Percentiles rank a stretch among this genome's conserved stretches.
Conservation (phyloP, 2,329 filamentous ascomycete genomes). For the Trichoderma koningiopsis region DNA sequence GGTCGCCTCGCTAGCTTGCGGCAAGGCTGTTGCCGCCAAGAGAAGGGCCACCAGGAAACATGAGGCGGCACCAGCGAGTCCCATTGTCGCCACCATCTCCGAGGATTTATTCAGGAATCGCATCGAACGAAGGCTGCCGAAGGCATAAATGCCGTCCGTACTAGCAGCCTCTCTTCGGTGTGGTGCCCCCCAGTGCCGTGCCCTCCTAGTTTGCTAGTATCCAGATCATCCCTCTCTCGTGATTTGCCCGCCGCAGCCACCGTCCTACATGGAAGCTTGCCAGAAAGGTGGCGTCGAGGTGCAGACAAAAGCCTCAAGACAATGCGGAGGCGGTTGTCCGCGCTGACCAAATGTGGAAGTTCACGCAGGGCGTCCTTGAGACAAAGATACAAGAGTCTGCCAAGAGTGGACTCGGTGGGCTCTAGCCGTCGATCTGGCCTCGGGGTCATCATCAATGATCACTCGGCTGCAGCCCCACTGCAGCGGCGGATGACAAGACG, state of each 20-base stretch:
- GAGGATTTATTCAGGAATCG: not conserved
- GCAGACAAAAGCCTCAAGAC: conserved; percentile 26
- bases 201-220: not conserved
- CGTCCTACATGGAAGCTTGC: not conserved
- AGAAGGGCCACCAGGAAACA: not conserved
- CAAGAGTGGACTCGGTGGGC: conserved; percentile 18
- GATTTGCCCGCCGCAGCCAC: conserved; percentile 15
- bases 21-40: conserved; percentile 5
- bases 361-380: conserved; percentile 6
- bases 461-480: conserved; percentile 17
- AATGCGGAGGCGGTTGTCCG: conserved; percentile 26
- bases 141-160: not conserved
- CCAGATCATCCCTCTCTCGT: conserved; percentile 11
- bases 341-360: conserved; percentile 29
- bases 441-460: conserved; percentile 19
- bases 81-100: conserved; percentile 12
- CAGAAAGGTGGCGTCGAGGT: conserved; percentile 25
- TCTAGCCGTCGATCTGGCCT: conserved; percentile 24
- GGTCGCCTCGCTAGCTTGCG: not conserved
- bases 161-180: conserved; percentile 1
- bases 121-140: conserved; percentile 1
- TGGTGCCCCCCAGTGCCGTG: conserved; percentile 1
- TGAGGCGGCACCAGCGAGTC: not conserved
- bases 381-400: conserved; percentile 3
- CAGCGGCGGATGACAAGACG: conserved; percentile 10